phyloP scores from a whole-genome alignment of 2,329 filamentous ascomycete genomes.

The Pseudophaeomoniella oleicola region DNA sequence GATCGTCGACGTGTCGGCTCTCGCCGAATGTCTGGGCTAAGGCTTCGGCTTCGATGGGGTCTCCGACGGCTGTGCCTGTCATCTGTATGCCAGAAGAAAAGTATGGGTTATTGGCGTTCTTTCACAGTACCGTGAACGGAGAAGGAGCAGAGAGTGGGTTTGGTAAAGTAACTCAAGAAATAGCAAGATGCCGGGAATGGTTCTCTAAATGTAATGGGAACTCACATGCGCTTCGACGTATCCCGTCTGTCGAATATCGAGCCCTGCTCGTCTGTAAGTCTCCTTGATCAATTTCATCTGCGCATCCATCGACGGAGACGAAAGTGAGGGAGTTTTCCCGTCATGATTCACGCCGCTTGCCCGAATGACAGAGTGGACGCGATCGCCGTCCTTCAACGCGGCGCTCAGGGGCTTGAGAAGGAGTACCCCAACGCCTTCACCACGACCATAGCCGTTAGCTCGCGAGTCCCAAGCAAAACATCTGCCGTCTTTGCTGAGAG shows the following conservation, averaged over 20 bases:
- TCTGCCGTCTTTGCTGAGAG: background rate
- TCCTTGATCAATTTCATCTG: slow-evolving; percentile 11
- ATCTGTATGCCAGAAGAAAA: slow-evolving; percentile 15
- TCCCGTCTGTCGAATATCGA: slow-evolving; percentile 1
- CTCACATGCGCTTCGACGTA: slow-evolving; percentile 6
- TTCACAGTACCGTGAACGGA: too few relatives aligned
- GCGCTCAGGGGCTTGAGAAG: slow-evolving; percentile 15
- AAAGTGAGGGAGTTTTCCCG: slow-evolving; percentile 12
- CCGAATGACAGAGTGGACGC: slow-evolving; percentile 17
- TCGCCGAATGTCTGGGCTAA: slow-evolving; percentile 8
- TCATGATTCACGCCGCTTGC: slow-evolving; percentile 11
- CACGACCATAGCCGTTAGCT: slow-evolving; percentile 17
- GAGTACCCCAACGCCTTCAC: slow-evolving; percentile 16
- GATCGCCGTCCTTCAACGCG: slow-evolving; percentile 16
- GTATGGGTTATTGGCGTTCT: too few relatives aligned
- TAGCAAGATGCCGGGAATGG: slow-evolving; percentile 11
- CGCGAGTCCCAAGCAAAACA: slow-evolving; percentile 1
- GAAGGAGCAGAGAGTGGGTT: too few relatives aligned
- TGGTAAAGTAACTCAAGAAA: too few relatives aligned
- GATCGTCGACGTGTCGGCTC: too few relatives aligned
- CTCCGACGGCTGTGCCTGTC: slow-evolving; percentile 14
- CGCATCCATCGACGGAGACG: slow-evolving; percentile 9
- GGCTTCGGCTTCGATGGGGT: slow-evolving; percentile 11
- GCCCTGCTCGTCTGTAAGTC: background rate
- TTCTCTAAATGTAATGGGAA: too few relatives aligned